Conservation (phyloP, 768 basidiomycete genomes). For the Mrakia blollopis region DNA sequence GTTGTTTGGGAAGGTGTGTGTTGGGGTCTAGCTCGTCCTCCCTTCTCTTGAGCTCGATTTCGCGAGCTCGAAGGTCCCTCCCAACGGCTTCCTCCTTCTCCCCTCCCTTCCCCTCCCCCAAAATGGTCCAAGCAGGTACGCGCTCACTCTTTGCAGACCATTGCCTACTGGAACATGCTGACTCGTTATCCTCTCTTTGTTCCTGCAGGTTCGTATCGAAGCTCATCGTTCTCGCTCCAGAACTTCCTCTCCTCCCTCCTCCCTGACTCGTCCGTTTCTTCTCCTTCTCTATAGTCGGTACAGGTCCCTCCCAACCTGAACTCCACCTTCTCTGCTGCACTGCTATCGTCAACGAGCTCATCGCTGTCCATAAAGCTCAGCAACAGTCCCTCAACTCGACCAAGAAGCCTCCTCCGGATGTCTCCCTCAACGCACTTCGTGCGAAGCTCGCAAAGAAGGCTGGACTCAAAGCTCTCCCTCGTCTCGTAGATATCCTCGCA, state of each 20-base stretch:
- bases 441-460: slow-evolving; percentile 85
- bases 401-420: slow-evolving; percentile 49
- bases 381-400: slow-evolving; percentile 54
- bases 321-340: slow-evolving; percentile 83
- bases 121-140: slow-evolving; percentile 15
- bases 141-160: no score
- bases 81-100: background rate
- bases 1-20: no score
- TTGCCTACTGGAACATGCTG: background rate
- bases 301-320: slow-evolving; percentile 62
- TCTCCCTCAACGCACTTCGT: slow-evolving; percentile 84
- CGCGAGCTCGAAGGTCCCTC: background rate
- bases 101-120: background rate
- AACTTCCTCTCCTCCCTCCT: background rate
- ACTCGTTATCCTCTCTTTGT: background rate
- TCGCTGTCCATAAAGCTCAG: slow-evolving; percentile 47
- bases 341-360: slow-evolving; percentile 88
- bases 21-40: background rate
- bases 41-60: background rate
- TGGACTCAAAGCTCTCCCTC: slow-evolving; percentile 75
- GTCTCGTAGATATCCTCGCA: slow-evolving; percentile 95
- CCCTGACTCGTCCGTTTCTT: background rate
- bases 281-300: background rate
- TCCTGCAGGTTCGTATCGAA: background rate
- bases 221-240: background rate